Base-by-base conservation (phyloP, 2,329 filamentous ascomycete species). In the Aspergillus floridensis region DNA sequence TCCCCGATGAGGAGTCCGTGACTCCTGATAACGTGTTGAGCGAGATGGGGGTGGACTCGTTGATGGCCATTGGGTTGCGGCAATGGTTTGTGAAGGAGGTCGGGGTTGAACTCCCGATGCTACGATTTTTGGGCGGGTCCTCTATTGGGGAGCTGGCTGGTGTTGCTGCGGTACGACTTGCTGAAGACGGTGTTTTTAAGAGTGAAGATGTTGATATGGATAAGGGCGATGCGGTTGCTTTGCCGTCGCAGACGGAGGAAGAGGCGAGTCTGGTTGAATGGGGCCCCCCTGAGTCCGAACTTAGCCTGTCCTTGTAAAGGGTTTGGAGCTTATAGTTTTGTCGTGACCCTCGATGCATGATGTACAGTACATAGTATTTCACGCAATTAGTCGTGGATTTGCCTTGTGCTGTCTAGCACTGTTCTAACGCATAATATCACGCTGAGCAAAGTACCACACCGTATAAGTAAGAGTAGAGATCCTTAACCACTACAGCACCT, bases 41-140 rank as follows among this genome's bases (percentile, higher is more conserved):
- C n/a, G 53, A 55, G 26, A 31, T 55, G 26, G 53, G 53, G 11
- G 53, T 55, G 14, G 53, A 55, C n/a, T 55, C 53, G 16, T 35
- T 55, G 19, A 41, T 55, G 53, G 53, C 53, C 8, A 55, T 55
- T 6, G 53, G 29, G 21, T 21, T 55, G 41, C 53, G 53, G 5
- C 53, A 47, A 14, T 55, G 53, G 53, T 55, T 55, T 31, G 53
- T 48, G 6, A 55, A 35, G 12, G 53, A 55, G 53, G 7, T 55
- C 12, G 29, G 26, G 32, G 44, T 55, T 48, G 53, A 55, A 11
- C n/a, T 55, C n/a, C 53, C 53, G 1, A 46, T 55, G 29, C 8
- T 55, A 11, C 41, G 47, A 12, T 32, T 55, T 6, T 22, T 55
- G 2, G 41, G 53, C 8, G 53, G 53, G 21, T 47, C 41, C 1